A percentile compares a stretch with the other conserved stretches of the same genome.
Conservation (phyloP, 306 rosid species). For the Styphnolobium japonicum region DNA sequence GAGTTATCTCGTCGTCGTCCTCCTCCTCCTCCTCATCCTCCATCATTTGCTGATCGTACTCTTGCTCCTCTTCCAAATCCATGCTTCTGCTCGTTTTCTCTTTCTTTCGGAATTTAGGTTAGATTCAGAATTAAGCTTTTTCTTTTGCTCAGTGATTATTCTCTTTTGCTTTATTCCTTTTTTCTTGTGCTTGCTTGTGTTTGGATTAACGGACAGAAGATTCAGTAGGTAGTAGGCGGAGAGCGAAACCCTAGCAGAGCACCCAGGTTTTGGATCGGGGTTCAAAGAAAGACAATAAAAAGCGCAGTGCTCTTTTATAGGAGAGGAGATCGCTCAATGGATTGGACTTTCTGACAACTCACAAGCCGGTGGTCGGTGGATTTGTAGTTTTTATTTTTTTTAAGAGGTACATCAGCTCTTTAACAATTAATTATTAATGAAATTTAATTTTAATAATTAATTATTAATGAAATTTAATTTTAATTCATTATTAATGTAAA, state of each 20-base stretch:
- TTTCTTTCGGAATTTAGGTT: not conserved
- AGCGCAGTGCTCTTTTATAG: not conserved
- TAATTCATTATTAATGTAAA: too few species aligned
- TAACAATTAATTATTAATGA: too few species aligned
- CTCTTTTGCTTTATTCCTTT: not conserved
- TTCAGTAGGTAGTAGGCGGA: too few species aligned
- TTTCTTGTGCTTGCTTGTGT: not conserved
- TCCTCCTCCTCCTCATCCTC: constrained; percentile 62
- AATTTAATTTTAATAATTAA: too few species aligned
- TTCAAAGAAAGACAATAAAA: not conserved
- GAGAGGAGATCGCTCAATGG: not conserved
- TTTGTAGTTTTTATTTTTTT: too few species aligned
- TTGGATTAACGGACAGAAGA: not conserved
- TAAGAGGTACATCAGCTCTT: too few species aligned
- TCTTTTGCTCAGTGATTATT: not conserved
- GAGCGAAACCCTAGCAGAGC: constrained; percentile 26
- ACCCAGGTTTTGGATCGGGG: not conserved
- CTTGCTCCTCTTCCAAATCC: constrained; percentile 76
- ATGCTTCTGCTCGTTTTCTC: not conserved
- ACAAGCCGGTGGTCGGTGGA: too few species aligned
- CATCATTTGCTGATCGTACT: constrained; percentile 65
- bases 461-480: too few species aligned
- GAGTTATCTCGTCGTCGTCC: constrained; percentile 83
- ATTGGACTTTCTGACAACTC: too few species aligned
- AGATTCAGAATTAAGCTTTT: not conserved